Base-by-base conservation (phyloP, 768 basidiomycete species). In the Termitomyces sp. region DNA sequence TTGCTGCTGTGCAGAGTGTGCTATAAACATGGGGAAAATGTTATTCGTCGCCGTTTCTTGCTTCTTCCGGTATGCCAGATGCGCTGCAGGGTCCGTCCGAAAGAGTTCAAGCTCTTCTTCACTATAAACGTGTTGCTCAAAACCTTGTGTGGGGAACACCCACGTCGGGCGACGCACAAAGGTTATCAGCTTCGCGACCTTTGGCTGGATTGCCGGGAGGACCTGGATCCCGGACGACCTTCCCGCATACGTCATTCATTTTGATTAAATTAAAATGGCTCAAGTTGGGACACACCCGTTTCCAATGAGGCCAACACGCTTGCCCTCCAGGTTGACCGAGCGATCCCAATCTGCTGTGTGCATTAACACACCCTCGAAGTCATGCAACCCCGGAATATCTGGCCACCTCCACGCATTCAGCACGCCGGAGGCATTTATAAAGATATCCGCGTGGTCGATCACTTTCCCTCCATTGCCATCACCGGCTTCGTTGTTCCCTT, bases 21-120 rank as follows among this genome's bases (percentile, higher is more conserved):
- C 62, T 16, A 77, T 62, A 22, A 68, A 67, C 53, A 73, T 57
- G 0, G 59, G 48, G 54, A 66, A 69, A 18, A 75, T 20, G 20
- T 68, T 67, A 58, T 78, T 81, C n/a, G 77, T 65, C 3, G 66
- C 65, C 0, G 56, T 61, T 58, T 83, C 79, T 4, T 81, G 57
- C 29, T 64, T 66, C 36, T 76, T 77, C 13, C 78, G 68, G 64
- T 82, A 80, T 48, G 69, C 64, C 44, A 75, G 68, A 57, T 74
- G 78, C 46, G 72, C 76, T 41, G 61, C 66, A 0, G 74, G 71
- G 54, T 81, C 69, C 5, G 60, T 60, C 24, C 68, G 68, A 62
- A 82, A 78, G 10, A 62, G 60, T 15, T 66, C 63, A 45, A 70
- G 73, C 62, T 83, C 81, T 37, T 77, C 75, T 4, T 75, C 71